These are phyloP conservation scores for Limonium bicolor DNA, from an alignment of 148 eudicot species.

Conservation along the genomic window DNA sequence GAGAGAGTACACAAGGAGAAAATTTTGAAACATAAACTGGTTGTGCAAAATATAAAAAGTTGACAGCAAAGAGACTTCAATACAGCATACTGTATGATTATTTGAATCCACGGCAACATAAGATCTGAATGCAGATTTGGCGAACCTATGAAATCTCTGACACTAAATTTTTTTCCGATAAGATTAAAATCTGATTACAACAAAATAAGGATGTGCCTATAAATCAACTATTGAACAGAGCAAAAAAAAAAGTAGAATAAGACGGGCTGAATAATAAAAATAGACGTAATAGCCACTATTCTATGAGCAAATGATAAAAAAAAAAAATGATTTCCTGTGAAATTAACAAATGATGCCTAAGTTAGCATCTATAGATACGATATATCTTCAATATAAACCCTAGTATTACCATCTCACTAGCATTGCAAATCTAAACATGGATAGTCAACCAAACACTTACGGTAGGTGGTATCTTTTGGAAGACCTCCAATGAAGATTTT, in stretches of 20 bases:
- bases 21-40: not conserved
- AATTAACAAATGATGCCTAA: not conserved
- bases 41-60: not conserved
- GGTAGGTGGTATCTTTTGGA: slow-evolving; percentile 38
- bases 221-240: too few species aligned
- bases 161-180: too few species aligned
- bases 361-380: not conserved
- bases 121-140: not conserved
- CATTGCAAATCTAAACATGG: not conserved
- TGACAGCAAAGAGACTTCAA: not conserved
- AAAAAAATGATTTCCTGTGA: not conserved
- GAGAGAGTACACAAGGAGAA: not conserved
- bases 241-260: too few species aligned
- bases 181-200: too few species aligned
- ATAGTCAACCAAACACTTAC: slow-evolving; percentile 7
- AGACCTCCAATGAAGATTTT: slow-evolving; percentile 72
- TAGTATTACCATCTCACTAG: too few species aligned
- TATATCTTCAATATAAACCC: not conserved
- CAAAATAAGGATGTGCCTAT: too few species aligned
- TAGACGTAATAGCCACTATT: not conserved
- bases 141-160: too few species aligned
- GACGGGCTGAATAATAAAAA: too few species aligned
- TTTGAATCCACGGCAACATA: not conserved
- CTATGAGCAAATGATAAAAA: not conserved
- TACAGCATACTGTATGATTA: not conserved